Evolutionary conservation across 140 eudicot species (phyloP).

Genomic region (Senecio squalidus): DNA sequence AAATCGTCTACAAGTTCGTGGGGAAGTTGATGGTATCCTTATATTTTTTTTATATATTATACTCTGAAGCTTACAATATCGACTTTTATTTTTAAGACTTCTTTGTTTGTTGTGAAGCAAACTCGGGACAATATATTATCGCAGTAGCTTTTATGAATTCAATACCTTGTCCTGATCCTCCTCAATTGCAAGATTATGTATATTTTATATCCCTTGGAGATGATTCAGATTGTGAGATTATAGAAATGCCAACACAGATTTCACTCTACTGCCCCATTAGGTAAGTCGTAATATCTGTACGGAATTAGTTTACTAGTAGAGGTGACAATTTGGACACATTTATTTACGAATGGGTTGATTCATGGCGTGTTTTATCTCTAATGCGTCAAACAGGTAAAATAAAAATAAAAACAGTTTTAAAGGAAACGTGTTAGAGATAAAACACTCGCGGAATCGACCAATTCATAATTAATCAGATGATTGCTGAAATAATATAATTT

Average conservation of each 20-base stretch:
- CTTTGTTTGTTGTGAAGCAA: slow-evolving; percentile 4
- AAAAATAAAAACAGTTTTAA: background rate
- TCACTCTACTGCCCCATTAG: slow-evolving; percentile 48
- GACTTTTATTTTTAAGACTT: background rate
- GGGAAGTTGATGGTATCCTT: slow-evolving; percentile 50
- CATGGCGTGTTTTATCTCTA: too few relatives aligned
- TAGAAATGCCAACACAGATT: slow-evolving; percentile 28
- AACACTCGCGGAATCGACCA: too few relatives aligned
- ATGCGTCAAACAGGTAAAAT: too few relatives aligned
- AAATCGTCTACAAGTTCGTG: slow-evolving; percentile 52
- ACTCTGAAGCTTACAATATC: slow-evolving; percentile 5
- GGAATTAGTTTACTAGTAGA: background rate
- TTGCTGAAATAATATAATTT: background rate
- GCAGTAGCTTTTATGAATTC: slow-evolving; percentile 37
- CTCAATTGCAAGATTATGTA: slow-evolving; percentile 35
- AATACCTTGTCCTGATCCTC: slow-evolving; percentile 23
- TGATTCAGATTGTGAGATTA: slow-evolving; percentile 28
- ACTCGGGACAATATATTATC: slow-evolving; percentile 41
- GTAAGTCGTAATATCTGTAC: slow-evolving; percentile 20
- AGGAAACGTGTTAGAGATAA: background rate
- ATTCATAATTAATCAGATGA: too few relatives aligned
- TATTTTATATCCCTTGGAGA: slow-evolving; percentile 18
- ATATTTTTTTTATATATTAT: slow-evolving; percentile 3
- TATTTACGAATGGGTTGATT: background rate
- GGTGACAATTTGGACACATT: background rate